Percentiles rank a stretch among this genome's conserved stretches.
Evolutionary conservation across 768 basidiomycete species (phyloP).

Genomic region (Tephrocybe rancida): DNA sequence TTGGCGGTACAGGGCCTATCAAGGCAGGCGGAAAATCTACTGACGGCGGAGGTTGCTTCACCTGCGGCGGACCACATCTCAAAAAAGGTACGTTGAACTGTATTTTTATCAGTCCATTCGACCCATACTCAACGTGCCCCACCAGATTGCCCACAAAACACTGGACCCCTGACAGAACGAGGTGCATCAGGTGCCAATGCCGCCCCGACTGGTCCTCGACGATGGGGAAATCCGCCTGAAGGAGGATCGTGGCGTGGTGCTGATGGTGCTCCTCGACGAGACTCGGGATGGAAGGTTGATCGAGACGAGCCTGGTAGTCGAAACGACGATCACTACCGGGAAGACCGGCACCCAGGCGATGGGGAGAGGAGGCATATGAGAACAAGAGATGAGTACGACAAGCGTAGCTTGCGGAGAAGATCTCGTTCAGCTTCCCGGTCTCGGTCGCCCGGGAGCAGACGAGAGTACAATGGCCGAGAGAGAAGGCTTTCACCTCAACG

Average conservation of each 20-base stretch:
- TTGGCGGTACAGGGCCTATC: slow-evolving; percentile 59
- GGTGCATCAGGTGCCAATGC: slow-evolving; percentile 37
- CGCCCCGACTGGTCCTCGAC: slow-evolving; percentile 30
- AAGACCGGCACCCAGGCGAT: slow-evolving; percentile 5
- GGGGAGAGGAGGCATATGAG: slow-evolving; percentile 8
- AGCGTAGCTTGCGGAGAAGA: slow-evolving; percentile 25
- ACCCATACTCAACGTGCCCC: background rate
- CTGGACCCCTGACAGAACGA: slow-evolving; percentile 32
- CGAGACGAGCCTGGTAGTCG: slow-evolving; percentile 24
- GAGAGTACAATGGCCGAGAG: slow-evolving; percentile 25
- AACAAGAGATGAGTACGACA: slow-evolving; percentile 25
- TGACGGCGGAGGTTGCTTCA: slow-evolving; percentile 79
- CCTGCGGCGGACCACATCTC: slow-evolving; percentile 92
- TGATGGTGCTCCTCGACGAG: slow-evolving; percentile 20
- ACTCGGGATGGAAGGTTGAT: slow-evolving; percentile 26
- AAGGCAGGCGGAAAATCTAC: slow-evolving; percentile 57
- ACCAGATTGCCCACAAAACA: slow-evolving; percentile 56
- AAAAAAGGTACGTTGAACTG: slow-evolving; percentile 67
- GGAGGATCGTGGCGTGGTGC: slow-evolving; percentile 37
- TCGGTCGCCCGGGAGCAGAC: slow-evolving; percentile 28
- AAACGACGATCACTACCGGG: slow-evolving; percentile 20
- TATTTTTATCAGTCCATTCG: background rate
- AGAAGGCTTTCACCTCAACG: slow-evolving; percentile 35
- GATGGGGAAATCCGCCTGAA: slow-evolving; percentile 33
- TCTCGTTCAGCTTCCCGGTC: slow-evolving; percentile 32